Percentiles rank a stretch among this genome's conserved stretches.
Evolutionary conservation across 2,329 filamentous ascomycete genomes (phyloP).

Genomic region (Colletotrichum sp.): DNA sequence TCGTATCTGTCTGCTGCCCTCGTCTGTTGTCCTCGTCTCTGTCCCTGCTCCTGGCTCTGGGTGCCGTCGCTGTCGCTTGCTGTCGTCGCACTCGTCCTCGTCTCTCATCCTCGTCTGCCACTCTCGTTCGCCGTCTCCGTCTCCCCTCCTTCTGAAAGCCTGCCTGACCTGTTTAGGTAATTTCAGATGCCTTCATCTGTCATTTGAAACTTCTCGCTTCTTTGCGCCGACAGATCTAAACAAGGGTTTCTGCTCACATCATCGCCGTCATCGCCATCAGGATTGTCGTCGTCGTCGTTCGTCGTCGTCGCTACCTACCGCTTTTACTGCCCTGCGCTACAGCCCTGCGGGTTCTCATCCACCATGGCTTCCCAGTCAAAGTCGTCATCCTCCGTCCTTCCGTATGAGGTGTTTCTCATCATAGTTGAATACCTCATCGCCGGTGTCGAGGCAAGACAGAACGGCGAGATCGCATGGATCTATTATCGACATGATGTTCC

Average conservation of each 20-base stretch:
- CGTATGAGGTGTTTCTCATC: not conserved
- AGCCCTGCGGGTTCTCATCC: not conserved
- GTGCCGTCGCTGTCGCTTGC: too few species aligned
- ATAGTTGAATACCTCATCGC: not conserved
- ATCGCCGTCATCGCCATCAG: not conserved
- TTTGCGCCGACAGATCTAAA: not conserved
- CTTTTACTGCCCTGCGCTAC: not conserved
- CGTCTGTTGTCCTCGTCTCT: too few species aligned
- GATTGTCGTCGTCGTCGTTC: not conserved
- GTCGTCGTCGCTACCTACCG: not conserved
- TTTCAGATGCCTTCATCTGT: not conserved
- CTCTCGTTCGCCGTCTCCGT: too few species aligned
- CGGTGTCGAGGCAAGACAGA: accelerated
- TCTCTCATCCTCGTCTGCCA: too few species aligned
- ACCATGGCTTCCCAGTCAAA: not conserved
- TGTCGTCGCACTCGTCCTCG: too few species aligned
- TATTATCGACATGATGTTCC: not conserved
- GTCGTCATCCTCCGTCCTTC: not conserved
- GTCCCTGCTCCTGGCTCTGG: too few species aligned
- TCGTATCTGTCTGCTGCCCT: too few species aligned
- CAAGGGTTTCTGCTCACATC: not conserved
- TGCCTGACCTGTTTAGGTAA: not conserved
- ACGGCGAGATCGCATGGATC: not conserved
- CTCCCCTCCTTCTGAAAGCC: not conserved
- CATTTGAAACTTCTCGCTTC: not conserved